Percentiles rank a stretch among this genome's conserved stretches.
These are phyloP conservation scores for Discostella stelligera DNA, from an alignment of 352 stramenopile species.

Conservation along the genomic window DNA sequence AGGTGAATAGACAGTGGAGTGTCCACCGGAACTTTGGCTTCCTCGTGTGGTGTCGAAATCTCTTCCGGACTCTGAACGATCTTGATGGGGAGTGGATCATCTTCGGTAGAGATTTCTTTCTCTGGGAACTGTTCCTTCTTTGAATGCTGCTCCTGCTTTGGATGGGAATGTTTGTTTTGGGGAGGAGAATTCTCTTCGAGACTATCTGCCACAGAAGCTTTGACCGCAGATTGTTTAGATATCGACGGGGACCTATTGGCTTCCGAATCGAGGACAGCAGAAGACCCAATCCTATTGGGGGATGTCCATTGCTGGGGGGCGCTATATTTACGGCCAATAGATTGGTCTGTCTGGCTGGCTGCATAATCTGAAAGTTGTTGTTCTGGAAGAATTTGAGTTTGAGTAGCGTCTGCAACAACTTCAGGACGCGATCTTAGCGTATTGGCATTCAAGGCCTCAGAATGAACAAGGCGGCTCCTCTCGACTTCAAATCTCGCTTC, in stretches of 20 bases:
- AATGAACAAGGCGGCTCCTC: not conserved
- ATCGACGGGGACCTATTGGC: not conserved
- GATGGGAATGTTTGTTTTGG: constrained; percentile 7
- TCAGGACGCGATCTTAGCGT: constrained; percentile 1
- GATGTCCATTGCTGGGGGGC: not conserved
- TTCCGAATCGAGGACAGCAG: constrained; percentile 5
- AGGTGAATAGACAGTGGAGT: constrained; percentile 2
- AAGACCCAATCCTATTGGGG: not conserved
- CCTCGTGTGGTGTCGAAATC: constrained; percentile 13
- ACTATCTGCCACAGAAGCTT: constrained; percentile 6
- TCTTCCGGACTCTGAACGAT: constrained; percentile 17
- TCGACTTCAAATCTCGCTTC: constrained; percentile 21
- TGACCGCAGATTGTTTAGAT: constrained; percentile 3
- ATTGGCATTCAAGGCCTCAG: not conserved
- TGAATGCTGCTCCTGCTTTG: constrained; percentile 8
- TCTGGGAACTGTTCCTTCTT: constrained; percentile 18
- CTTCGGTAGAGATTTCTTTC: constrained; percentile 17
- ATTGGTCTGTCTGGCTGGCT: not conserved
- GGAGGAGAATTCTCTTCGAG: constrained; percentile 9
- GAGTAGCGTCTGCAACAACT: constrained; percentile 11
- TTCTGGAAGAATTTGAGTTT: not conserved
- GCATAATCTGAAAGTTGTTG: constrained; percentile 10
- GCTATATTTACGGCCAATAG: not conserved
- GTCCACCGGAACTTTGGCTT: constrained; percentile 21
- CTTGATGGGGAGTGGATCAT: not conserved